phyloP scores from a whole-genome alignment of 2,329 filamentous ascomycete genomes.

The Calonectria hongkongensis region DNA sequence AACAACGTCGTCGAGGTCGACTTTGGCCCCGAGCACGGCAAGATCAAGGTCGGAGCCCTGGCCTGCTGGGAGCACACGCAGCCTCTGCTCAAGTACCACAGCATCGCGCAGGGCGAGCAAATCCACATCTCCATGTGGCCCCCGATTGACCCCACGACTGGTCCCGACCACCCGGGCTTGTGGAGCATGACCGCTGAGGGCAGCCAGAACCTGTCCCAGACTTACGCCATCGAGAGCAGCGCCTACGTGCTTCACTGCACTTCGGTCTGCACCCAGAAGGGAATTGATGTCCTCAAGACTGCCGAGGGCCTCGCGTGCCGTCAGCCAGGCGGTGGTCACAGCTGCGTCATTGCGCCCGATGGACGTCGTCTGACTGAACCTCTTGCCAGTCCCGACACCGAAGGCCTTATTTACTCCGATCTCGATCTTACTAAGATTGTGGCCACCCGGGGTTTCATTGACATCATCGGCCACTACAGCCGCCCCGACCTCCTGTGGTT shows the following conservation, averaged over 20 bases:
- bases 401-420: constrained; percentile 71
- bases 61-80: constrained; percentile 72
- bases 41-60: constrained; percentile 64
- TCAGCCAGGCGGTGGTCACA: constrained; percentile 49
- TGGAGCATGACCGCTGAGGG: constrained; percentile 59
- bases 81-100: constrained; percentile 69
- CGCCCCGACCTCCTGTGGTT: constrained; percentile 63
- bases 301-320: constrained; percentile 57
- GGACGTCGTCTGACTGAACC: constrained; percentile 46
- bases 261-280: constrained; percentile 62
- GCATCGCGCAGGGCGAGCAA: constrained; percentile 64
- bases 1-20: constrained; percentile 62
- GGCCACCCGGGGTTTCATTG: constrained; percentile 63
- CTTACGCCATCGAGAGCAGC: constrained; percentile 74
- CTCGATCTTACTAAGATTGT: constrained; percentile 66
- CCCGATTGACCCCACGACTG: constrained; percentile 47
- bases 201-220: constrained; percentile 67
- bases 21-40: constrained; percentile 57
- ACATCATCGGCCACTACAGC: constrained; percentile 60
- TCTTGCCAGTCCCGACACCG: constrained; percentile 48
- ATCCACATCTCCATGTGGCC: constrained; percentile 72
- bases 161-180: constrained; percentile 47
- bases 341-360: constrained; percentile 50
- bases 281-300: constrained; percentile 64
- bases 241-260: constrained; percentile 69